Base-by-base conservation (phyloP, 192 early-diverging fungal genomes). In the Anaeromyces robustus region DNA sequence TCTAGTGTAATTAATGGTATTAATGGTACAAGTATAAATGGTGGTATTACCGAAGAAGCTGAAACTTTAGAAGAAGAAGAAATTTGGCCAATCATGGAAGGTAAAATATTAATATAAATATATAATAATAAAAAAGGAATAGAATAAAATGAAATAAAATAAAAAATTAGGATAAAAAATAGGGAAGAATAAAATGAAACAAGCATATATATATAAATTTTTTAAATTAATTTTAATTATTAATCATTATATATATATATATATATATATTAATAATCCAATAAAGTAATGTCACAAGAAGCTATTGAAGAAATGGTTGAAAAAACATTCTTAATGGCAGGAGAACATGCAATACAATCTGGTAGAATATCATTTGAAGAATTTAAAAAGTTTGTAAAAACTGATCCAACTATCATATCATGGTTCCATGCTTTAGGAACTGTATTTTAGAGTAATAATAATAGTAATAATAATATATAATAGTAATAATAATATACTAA, bases 261-360 rank as follows among this genome's bases (percentile, higher is more conserved):
- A 7, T 34, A 34, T 7, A 34, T 34, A n/a, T n/a, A n/a, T n/a
- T n/a, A n/a, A n/a, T n/a, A n/a, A n/a, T n/a, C 3, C 3, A 7
- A 7, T 34, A 34, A 12, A 41, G 92, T 93, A 16, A 92, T 98
- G 90, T 91, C 92, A 17, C 95, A 95, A 83, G 95, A 96, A 81
- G 95, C 97, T 0, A 94, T 97, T 77, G 90, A 94, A 79, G 95
- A 97, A 79, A 95, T 98, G 94, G 94, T 97, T 26, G 93, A 95
- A 52, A 94, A 92, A 82, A 93, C 94, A 17, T 96, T 96, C 82
- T 83, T 83, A 30, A 89, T 87, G 77, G 87, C 85, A 6, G 80
- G 81, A 2, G 84, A 83, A 30, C 77, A 29, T 3, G 41, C 29
- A 9, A 30, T 43, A 85, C 84, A 79, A 86, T 90, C 78, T 86